A percentile compares a stretch with the other conserved stretches of the same genome.
Evolutionary conservation across 805 yeast species (phyloP).

Genomic region (Myxozyma melibiosi): DNA sequence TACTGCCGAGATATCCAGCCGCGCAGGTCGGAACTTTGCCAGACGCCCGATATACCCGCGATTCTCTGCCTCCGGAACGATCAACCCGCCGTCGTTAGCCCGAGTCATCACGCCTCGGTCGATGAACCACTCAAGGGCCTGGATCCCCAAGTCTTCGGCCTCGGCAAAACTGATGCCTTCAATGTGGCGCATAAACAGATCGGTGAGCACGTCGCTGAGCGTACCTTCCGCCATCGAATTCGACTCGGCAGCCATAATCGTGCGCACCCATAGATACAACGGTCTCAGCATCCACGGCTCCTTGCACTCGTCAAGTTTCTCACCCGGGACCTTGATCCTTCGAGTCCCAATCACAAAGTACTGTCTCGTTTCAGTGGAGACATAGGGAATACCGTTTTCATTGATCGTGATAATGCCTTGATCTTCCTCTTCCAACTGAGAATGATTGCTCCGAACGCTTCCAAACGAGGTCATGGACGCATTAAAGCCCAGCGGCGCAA

Average conservation of each 20-base stretch:
- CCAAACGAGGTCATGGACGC: too few species aligned
- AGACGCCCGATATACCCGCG: constrained; percentile 7
- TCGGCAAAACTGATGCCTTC: constrained; percentile 40
- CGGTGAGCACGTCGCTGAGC: constrained; percentile 33
- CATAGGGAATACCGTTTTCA: not conserved
- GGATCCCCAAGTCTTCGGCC: constrained; percentile 40
- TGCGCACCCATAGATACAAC: constrained; percentile 19
- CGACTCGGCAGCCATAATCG: constrained; percentile 21
- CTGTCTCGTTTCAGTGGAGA: not conserved
- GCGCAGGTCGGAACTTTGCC: constrained; percentile 38
- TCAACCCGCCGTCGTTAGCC: not conserved
- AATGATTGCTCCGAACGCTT: not conserved
- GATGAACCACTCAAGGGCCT: constrained; percentile 37
- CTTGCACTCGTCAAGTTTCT: not conserved
- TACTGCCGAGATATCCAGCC: constrained; percentile 37
- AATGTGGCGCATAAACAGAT: constrained; percentile 36
- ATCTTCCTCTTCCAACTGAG: not conserved
- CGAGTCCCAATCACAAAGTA: constrained; percentile 4
- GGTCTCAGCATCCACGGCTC: constrained; percentile 21
- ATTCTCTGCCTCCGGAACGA: constrained; percentile 21
- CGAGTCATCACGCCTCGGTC: constrained; percentile 34
- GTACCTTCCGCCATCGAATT: constrained; percentile 28
- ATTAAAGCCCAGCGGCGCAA: too few species aligned
- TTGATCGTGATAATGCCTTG: not conserved
- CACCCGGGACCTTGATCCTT: not conserved